phyloP scores from a whole-genome alignment of 768 basidiomycete species.

The Mycena galericulata region DNA sequence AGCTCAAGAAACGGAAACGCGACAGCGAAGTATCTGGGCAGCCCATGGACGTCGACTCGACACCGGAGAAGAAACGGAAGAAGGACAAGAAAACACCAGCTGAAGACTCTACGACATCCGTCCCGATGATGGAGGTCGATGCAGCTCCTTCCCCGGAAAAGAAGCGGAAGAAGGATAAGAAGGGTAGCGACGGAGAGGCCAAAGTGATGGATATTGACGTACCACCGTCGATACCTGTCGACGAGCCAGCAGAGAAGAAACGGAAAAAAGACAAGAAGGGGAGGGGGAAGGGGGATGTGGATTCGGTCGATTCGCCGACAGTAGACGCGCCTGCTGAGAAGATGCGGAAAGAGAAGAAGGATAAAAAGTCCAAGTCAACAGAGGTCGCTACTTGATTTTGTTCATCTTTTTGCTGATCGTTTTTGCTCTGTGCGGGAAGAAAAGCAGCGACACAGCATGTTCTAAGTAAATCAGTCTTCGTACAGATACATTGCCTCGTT shows the following conservation, averaged over 20 bases:
- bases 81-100: slow-evolving; percentile 38
- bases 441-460: slow-evolving; percentile 17
- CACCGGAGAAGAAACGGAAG: slow-evolving; percentile 44
- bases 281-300: slow-evolving; percentile 28
- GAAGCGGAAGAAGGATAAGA: slow-evolving; percentile 28
- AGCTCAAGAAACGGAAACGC: slow-evolving; percentile 51
- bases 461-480: slow-evolving; percentile 25
- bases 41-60: slow-evolving; percentile 8
- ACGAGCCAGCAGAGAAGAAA: slow-evolving; percentile 43
- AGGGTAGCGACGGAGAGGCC: not conserved
- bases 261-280: slow-evolving; percentile 47
- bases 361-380: slow-evolving; percentile 32
- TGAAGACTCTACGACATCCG: slow-evolving; percentile 10
- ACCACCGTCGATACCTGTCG: slow-evolving; percentile 32
- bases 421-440: not conserved
- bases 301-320: not conserved
- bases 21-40: slow-evolving; percentile 26
- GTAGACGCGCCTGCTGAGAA: slow-evolving; percentile 21
- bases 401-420: slow-evolving; percentile 20
- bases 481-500: slow-evolving; percentile 37
- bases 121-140: slow-evolving; percentile 5
- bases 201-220: slow-evolving; percentile 32
- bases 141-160: slow-evolving; percentile 18
- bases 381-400: slow-evolving; percentile 43
- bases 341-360: slow-evolving; percentile 33